Evolutionary conservation across 768 basidiomycete genomes (phyloP).

Genomic region (Serendipita sp.): DNA sequence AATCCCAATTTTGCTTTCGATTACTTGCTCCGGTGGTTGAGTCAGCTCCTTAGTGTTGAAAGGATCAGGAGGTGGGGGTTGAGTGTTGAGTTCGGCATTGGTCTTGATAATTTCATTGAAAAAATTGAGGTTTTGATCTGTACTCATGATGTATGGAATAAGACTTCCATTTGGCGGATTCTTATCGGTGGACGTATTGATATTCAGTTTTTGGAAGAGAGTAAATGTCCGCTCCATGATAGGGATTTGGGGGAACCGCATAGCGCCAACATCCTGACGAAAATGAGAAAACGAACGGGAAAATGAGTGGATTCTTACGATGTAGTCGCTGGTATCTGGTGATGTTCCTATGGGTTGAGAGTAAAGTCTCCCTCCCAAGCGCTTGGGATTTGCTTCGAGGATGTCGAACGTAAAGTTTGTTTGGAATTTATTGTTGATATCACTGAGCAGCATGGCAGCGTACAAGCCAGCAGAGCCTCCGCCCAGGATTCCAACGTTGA

Average conservation of each 20-base stretch:
- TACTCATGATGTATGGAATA: background rate
- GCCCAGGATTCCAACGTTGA: slow-evolving; percentile 8
- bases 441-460: slow-evolving; percentile 9
- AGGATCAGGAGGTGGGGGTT: background rate
- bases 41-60: background rate
- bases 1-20: background rate
- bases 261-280: slow-evolving; percentile 10
- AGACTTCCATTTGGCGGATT: background rate
- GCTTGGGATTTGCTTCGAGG: slow-evolving; percentile 6
- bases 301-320: background rate
- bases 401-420: slow-evolving; percentile 9
- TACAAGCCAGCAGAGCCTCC: slow-evolving; percentile 11
- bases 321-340: slow-evolving; percentile 8
- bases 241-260: slow-evolving; percentile 9
- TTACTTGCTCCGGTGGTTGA: background rate
- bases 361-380: slow-evolving; percentile 9
- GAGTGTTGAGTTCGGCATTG: background rate
- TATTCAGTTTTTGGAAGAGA: slow-evolving; percentile 3
- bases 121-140: background rate
- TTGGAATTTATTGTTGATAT: background rate
- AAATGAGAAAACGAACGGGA: background rate
- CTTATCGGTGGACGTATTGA: background rate
- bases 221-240: slow-evolving; percentile 8
- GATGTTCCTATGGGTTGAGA: slow-evolving; percentile 5
- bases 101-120: background rate